A percentile compares a stretch with the other conserved stretches of the same genome.
Evolutionary conservation across 2,329 filamentous ascomycete genomes (phyloP).

Genomic region (Lachnellula hyalina): DNA sequence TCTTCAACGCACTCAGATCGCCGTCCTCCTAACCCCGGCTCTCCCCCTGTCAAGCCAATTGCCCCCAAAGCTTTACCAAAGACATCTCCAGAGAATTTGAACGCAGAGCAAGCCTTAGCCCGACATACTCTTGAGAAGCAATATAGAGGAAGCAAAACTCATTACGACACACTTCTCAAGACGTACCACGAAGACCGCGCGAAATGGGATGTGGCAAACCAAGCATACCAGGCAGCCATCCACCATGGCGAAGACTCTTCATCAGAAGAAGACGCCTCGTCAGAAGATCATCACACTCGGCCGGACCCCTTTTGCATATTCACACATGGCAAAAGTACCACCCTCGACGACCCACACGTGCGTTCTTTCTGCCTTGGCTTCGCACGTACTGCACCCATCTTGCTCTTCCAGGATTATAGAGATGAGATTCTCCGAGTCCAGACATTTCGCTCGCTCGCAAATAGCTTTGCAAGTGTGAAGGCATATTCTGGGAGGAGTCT

Average conservation of each 20-base stretch:
- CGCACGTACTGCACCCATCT: not conserved
- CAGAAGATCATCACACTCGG: not conserved
- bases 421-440: conserved; percentile 1
- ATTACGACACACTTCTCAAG: not conserved
- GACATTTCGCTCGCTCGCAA: not conserved
- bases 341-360: not conserved
- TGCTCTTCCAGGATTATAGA: conserved; percentile 4
- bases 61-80: not conserved
- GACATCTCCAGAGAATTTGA: not conserved
- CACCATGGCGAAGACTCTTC: not conserved
- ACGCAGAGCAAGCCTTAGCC: not conserved
- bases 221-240: not conserved
- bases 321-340: conserved; percentile 1
- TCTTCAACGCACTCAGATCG: not conserved
- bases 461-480: conserved; percentile 1
- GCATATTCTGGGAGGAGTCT: conserved; percentile 1
- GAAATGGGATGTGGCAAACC: not conserved
- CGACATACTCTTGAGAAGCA: not conserved
- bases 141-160: not conserved
- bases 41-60: not conserved
- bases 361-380: conserved; percentile 3
- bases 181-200: not conserved
- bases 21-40: not conserved
- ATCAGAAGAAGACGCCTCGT: not conserved
- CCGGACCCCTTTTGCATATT: conserved; percentile 1